Percentiles rank a stretch among this genome's conserved stretches.
Conservation (phyloP, 495 filamentous ascomycete species). For the Cladorrhinum samala region DNA sequence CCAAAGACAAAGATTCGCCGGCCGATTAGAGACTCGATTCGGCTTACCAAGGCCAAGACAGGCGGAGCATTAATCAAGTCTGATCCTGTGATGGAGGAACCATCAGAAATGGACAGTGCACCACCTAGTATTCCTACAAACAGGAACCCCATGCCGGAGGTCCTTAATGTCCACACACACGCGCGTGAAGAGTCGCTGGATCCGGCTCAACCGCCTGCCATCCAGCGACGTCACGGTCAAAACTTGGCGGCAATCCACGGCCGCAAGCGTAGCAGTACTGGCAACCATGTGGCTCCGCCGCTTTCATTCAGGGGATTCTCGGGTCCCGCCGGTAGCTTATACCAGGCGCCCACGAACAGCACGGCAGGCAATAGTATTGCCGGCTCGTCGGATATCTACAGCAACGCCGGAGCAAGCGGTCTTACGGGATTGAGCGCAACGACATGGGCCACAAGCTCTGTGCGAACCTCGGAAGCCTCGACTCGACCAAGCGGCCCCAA, state of each 20-base stretch:
- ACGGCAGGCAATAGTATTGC: slow-evolving; percentile 46
- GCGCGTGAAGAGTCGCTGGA: slow-evolving; percentile 38
- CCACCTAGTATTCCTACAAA: slow-evolving; percentile 26
- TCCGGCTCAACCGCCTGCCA: slow-evolving; percentile 68
- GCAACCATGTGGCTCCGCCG: slow-evolving; percentile 58
- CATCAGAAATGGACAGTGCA: slow-evolving; percentile 20
- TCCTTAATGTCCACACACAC: slow-evolving; percentile 23
- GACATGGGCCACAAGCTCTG: slow-evolving; percentile 40
- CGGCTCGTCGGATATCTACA: slow-evolving; percentile 56
- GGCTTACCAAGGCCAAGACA: slow-evolving; percentile 75
- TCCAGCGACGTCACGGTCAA: slow-evolving; percentile 66
- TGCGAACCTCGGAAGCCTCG: slow-evolving; percentile 56
- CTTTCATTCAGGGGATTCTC: slow-evolving; percentile 71
- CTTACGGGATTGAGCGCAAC: slow-evolving; percentile 32
- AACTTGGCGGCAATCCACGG: slow-evolving; percentile 47
- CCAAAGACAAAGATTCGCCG: slow-evolving; percentile 37
- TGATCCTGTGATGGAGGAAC: slow-evolving; percentile 15
- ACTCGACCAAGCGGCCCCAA: slow-evolving; percentile 46
- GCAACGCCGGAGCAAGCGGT: slow-evolving; percentile 23
- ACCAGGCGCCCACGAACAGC: slow-evolving; percentile 41
- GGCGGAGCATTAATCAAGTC: slow-evolving; percentile 33
- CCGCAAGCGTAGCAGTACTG: slow-evolving; percentile 80
- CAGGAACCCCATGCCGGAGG: slow-evolving; percentile 19
- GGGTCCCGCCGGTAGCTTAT: slow-evolving; percentile 44
- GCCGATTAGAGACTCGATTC: slow-evolving; percentile 83